phyloP scores from a whole-genome alignment of 2,329 filamentous ascomycete species.

The Coniochaeta sp. region DNA sequence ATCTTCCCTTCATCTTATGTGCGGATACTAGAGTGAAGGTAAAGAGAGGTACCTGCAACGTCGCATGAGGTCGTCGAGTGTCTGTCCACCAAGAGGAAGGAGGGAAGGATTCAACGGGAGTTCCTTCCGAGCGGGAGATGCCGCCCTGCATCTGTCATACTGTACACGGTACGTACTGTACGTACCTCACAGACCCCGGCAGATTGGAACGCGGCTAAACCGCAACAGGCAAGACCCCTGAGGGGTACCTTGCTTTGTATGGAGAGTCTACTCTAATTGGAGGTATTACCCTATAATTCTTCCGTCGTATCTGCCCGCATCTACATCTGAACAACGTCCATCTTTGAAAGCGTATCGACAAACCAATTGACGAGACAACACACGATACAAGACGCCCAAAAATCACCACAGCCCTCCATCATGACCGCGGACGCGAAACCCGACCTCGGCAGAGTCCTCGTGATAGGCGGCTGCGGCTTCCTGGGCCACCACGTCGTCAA shows the following conservation, averaged over 20 bases:
- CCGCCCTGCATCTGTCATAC: too few relatives aligned
- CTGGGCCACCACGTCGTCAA: constrained; percentile 76
- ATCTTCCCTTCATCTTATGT: too few relatives aligned
- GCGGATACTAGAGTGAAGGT: too few relatives aligned
- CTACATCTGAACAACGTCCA: neutral
- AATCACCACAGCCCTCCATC: neutral
- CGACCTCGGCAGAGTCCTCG: constrained; percentile 61
- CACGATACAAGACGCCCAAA: neutral
- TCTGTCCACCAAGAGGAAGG: neutral
- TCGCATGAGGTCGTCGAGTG: neutral
- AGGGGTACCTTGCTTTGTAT: neutral
- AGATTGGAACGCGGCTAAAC: neutral
- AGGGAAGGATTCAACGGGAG: neutral
- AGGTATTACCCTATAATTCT: neutral
- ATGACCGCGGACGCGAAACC: constrained; percentile 25
- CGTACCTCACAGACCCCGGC: neutral
- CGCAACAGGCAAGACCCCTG: neutral
- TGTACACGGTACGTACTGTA: too few relatives aligned
- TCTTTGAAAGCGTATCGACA: neutral
- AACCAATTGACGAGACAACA: neutral
- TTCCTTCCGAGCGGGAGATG: neutral
- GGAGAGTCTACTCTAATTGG: too few relatives aligned
- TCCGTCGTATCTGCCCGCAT: neutral
- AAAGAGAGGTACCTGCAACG: too few relatives aligned
- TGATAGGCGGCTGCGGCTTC: constrained; percentile 80